Percentiles rank a stretch among this genome's conserved stretches.
Evolutionary conservation across 176 grass and related monocot species (phyloP).

Genomic region (Triticum dicoccoides): DNA sequence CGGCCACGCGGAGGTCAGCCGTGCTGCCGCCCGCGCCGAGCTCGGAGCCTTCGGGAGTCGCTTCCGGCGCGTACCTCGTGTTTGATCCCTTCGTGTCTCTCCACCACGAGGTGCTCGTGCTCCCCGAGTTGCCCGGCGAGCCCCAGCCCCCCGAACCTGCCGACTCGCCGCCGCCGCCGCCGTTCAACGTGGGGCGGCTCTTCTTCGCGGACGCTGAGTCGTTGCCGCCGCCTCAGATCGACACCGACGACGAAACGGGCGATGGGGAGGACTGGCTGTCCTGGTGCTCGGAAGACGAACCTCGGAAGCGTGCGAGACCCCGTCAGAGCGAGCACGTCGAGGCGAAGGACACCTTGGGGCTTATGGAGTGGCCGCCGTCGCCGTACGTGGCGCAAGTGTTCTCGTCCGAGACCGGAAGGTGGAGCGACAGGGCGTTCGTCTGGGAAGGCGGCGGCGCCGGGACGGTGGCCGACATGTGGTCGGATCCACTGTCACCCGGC

Average conservation of each 20-base stretch:
- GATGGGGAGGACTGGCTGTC: not conserved
- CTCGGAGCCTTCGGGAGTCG: not conserved
- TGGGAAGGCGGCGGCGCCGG: not conserved
- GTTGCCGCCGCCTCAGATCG: not conserved
- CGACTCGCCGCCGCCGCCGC: not conserved
- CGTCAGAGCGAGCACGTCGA: not conserved
- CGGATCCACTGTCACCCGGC: not conserved
- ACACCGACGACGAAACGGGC: not conserved
- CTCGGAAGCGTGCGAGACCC: not conserved
- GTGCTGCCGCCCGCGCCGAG: not conserved
- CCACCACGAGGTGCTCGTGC: not conserved
- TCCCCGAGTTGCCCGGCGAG: not conserved
- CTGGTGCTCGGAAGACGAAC: not conserved
- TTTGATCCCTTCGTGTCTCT: not conserved
- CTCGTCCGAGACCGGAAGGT: not conserved
- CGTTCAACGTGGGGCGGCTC: not conserved
- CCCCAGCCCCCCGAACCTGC: not conserved
- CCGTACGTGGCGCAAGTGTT: not conserved
- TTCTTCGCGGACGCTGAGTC: not conserved
- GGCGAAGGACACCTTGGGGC: not conserved
- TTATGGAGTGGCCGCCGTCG: not conserved
- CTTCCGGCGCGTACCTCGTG: not conserved
- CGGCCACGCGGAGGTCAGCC: not conserved
- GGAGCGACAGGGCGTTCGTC: slow-evolving; percentile 8
- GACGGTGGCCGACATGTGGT: not conserved